Base-by-base conservation (phyloP, 163 green algal genomes). In the Volvox carteri region DNA sequence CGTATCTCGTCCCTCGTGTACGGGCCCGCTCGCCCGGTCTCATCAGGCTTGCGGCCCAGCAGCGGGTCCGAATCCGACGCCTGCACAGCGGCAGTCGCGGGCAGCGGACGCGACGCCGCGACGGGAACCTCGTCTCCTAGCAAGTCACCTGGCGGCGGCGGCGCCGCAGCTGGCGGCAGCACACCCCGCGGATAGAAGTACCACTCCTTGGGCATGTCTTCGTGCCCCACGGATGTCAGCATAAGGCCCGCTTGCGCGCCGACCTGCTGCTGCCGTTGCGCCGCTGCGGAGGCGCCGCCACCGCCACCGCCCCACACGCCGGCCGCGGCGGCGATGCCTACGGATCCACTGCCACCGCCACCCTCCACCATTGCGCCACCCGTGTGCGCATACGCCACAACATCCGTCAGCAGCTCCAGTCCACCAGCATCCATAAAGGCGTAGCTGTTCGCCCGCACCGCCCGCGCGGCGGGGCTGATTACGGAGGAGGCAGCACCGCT, bases 341-440 rank as follows among this genome's bases (percentile, higher is more conserved):
- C 14, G 56, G 23, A 56, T 25, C 7, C 30, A 16, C 3, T 44
- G 70, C 77, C 50, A 30, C 78, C 88, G 28, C 46, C 78, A 9
- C 70, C 84, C 46, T 83, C 80, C 16, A 74, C 84, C 41, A 86
- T 41, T 21, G 83, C 84, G 21, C 83, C 79, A 25, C 90, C 68
- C 11, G 85, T 73, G 52, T 94, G 89, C 11, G 90, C 91, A 86
- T 93, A 91, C 83, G 95, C 86, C 37, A 97, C 79, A 44, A 97
- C 41, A 83, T 99, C 96, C 11, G 97, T 94, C 18, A 96, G 86
- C 76, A 99, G 90, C 90, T 96, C 86, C 54, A 98, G 89, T 0
- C 95, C 97, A 0, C 95, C 94, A 5, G 93, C 93, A 1, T 94
- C 90, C 74, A 97, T 89, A 56, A 98, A 95, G 3, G 91, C 87